Evolutionary conservation across 768 basidiomycete species (phyloP).

Genomic region (Naematelia encephala): DNA sequence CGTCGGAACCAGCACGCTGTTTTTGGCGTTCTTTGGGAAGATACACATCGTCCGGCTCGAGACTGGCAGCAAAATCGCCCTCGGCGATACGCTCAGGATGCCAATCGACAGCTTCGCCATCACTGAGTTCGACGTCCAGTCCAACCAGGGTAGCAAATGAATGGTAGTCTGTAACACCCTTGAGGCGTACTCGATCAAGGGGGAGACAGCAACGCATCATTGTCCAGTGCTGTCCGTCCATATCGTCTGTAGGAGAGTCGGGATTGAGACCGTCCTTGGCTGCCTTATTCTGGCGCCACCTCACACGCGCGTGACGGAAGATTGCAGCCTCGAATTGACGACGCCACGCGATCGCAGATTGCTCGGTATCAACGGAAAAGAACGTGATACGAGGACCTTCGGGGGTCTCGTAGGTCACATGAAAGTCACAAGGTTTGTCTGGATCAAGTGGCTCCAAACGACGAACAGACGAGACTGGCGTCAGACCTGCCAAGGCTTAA

Average conservation of each 20-base stretch:
- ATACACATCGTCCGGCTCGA: neutral
- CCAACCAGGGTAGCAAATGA: slow-evolving; percentile 43
- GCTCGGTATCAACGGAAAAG: slow-evolving; percentile 60
- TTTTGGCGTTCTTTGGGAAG: neutral
- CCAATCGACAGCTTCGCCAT: slow-evolving; percentile 10
- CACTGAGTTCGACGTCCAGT: slow-evolving; percentile 36
- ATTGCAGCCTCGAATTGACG: slow-evolving; percentile 40
- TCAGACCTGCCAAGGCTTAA: neutral
- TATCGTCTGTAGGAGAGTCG: neutral
- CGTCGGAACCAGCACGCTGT: neutral
- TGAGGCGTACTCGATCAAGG: slow-evolving; percentile 38
- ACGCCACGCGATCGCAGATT: slow-evolving; percentile 47
- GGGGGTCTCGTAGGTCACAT: slow-evolving; percentile 50
- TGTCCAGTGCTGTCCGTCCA: slow-evolving; percentile 43
- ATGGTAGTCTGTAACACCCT: slow-evolving; percentile 45
- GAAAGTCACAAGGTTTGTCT: slow-evolving; percentile 55
- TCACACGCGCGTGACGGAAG: slow-evolving; percentile 36
- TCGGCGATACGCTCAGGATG: slow-evolving; percentile 10
- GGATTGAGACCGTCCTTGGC: neutral
- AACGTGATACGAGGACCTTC: slow-evolving; percentile 42
- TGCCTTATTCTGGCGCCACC: slow-evolving; percentile 15
- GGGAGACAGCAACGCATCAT: slow-evolving; percentile 46
- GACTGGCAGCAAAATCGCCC: slow-evolving; percentile 6
- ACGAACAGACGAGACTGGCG: slow-evolving; percentile 57
- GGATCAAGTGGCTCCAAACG: slow-evolving; percentile 56